phyloP scores from a whole-genome alignment of 106 monocot genomes.

The Cymbidium sinense region DNA sequence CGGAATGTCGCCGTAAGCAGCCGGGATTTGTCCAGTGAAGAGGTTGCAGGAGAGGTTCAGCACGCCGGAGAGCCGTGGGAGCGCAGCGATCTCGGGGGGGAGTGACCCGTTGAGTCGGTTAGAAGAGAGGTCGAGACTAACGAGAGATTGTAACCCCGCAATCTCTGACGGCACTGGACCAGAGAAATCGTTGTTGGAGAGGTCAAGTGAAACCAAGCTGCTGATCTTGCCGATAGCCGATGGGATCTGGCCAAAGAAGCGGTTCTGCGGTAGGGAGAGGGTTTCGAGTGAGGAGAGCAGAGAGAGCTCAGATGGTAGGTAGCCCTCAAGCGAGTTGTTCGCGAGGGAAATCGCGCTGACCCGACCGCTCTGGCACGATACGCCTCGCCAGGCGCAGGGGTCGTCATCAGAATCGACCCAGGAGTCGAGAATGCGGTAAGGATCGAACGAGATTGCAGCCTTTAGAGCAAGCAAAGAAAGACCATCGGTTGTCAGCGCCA shows the following conservation, averaged over 20 bases:
- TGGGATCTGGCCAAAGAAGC: slow-evolving; percentile 61
- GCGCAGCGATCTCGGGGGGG: slow-evolving; percentile 46
- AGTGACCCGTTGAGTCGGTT: slow-evolving; percentile 83
- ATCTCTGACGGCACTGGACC: slow-evolving; percentile 68
- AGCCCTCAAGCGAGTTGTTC: slow-evolving; percentile 52
- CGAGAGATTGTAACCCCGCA: slow-evolving; percentile 48
- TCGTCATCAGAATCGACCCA: slow-evolving; percentile 48
- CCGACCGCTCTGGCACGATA: slow-evolving; percentile 39
- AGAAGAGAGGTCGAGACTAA: slow-evolving; percentile 60
- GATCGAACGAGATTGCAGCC: slow-evolving; percentile 70
- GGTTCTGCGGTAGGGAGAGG: slow-evolving; percentile 64
- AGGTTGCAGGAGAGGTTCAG: slow-evolving; percentile 69
- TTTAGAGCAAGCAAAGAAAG: slow-evolving; percentile 72
- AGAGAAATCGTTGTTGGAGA: slow-evolving; percentile 66
- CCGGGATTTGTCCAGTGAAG: slow-evolving; percentile 64
- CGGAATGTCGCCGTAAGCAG: slow-evolving; percentile 51
- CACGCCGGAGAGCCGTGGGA: slow-evolving; percentile 55
- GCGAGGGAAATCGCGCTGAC: slow-evolving; percentile 38
- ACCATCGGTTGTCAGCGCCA: slow-evolving; percentile 54
- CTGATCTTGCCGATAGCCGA: slow-evolving; percentile 48
- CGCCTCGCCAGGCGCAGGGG: slow-evolving; percentile 59
- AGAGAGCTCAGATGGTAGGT: slow-evolving; percentile 51
- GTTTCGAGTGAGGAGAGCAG: slow-evolving; percentile 40
- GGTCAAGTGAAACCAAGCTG: slow-evolving; percentile 61
- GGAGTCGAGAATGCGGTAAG: slow-evolving; percentile 31